phyloP scores from a whole-genome alignment of 768 basidiomycete genomes.

The Scleroderma bovista region DNA sequence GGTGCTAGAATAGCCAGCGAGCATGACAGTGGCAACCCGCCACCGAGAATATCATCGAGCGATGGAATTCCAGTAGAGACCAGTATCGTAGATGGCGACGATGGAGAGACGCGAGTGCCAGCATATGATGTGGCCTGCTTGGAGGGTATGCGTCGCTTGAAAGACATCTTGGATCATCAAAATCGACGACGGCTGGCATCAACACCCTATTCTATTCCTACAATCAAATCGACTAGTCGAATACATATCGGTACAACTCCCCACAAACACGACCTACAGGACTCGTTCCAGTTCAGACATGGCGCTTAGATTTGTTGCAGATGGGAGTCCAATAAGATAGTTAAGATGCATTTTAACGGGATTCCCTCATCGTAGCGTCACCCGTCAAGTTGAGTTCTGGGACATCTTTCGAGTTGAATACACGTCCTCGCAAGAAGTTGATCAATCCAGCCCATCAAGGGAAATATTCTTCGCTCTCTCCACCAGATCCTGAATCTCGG shows the following conservation, averaged over 20 bases:
- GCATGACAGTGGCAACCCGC: conserved; percentile 81
- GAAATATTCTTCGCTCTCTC: conserved; percentile 13
- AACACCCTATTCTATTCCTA: background rate
- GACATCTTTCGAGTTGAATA: background rate
- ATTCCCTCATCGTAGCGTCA: no score
- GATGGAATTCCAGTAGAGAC: conserved; percentile 89
- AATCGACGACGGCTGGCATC: no score
- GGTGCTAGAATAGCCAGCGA: conserved; percentile 72
- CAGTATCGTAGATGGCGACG: conserved; percentile 49
- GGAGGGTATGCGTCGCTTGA: conserved; percentile 58
- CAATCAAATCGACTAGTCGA: background rate
- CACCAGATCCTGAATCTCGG: conserved; percentile 9
- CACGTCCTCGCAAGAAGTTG: background rate
- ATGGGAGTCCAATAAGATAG: no score
- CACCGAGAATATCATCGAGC: conserved; percentile 92
- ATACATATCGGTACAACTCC: no score
- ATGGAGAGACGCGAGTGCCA: conserved; percentile 56
- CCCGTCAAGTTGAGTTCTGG: no score
- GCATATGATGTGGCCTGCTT: conserved; percentile 38
- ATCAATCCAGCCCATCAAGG: conserved; percentile 25
- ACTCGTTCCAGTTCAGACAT: no score
- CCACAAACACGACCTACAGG: no score
- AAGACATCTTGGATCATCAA: conserved; percentile 37
- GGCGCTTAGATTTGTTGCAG: no score
- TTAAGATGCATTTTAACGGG: no score